Conservation (phyloP, 1,284 basidiomycete genomes). For the Trichosporon faecale region DNA sequence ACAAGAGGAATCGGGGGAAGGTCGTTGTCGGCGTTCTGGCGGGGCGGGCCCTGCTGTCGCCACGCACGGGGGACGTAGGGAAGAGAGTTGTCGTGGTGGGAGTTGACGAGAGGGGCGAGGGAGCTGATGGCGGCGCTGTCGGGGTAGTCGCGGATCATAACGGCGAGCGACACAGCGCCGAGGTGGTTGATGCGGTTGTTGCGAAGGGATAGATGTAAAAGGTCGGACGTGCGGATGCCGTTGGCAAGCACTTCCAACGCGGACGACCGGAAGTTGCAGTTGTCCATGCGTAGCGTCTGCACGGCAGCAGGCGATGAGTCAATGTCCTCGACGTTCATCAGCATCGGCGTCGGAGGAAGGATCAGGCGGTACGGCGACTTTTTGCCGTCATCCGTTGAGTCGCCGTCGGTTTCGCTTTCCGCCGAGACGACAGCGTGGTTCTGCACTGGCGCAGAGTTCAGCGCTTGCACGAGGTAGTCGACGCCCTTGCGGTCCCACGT, state of each 20-base stretch:
- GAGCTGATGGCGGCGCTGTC: slow-evolving; percentile 56
- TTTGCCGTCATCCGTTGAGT: neutral
- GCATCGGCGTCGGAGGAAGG: slow-evolving; percentile 41
- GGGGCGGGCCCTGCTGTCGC: slow-evolving; percentile 12
- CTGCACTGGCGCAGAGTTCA: slow-evolving; percentile 50
- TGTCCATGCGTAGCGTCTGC: slow-evolving; percentile 76
- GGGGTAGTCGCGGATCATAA: slow-evolving; percentile 93
- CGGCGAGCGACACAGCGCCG: slow-evolving; percentile 82
- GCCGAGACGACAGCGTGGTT: neutral
- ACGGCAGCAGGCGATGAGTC: slow-evolving; percentile 48
- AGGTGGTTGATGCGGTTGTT: slow-evolving; percentile 77
- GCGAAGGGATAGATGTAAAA: slow-evolving; percentile 81
- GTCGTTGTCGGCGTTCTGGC: slow-evolving; percentile 21
- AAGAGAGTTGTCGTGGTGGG: slow-evolving; percentile 59
- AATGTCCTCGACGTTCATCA: slow-evolving; percentile 33
- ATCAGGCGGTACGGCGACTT: slow-evolving; percentile 33
- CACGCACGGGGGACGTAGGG: slow-evolving; percentile 65
- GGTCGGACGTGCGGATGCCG: slow-evolving; percentile 71
- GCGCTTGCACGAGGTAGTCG: slow-evolving; percentile 73
- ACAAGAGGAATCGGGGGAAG: slow-evolving; percentile 57
- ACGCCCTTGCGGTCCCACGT: slow-evolving; percentile 75
- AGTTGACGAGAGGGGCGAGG: slow-evolving; percentile 48
- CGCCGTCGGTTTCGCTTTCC: neutral
- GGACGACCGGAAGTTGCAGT: slow-evolving; percentile 68
- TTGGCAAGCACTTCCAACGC: slow-evolving; percentile 75